Percentiles rank a stretch among this genome's conserved stretches.
Conservation (phyloP, 257 asterid genomes). For the Penstemon barbatus region DNA sequence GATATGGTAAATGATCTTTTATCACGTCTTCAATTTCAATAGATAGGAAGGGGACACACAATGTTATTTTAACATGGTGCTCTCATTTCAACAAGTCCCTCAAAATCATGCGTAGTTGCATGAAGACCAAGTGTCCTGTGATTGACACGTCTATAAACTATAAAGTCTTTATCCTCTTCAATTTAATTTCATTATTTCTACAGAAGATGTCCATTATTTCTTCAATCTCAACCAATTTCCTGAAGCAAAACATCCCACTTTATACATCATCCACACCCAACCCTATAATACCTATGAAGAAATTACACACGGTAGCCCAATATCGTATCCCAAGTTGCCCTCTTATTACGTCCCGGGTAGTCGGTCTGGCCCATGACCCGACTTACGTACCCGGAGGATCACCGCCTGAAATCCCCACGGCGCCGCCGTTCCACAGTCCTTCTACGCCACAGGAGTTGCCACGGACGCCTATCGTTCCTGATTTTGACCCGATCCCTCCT, state of each 20-base stretch:
- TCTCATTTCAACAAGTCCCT: too few relatives aligned
- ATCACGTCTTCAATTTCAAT: too few relatives aligned
- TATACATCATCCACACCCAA: conserved; percentile 19
- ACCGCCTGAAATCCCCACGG: conserved; percentile 49
- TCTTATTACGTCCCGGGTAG: conserved; percentile 20
- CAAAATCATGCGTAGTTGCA: too few relatives aligned
- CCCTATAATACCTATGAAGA: conserved; percentile 14
- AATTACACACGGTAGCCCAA: background rate
- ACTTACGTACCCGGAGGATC: conserved; percentile 35
- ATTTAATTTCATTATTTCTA: background rate
- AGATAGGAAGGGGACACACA: too few relatives aligned
- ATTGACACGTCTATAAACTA: too few relatives aligned
- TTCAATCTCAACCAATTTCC: conserved; percentile 33
- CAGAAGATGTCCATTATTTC: conserved; percentile 33
- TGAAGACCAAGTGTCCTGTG: too few relatives aligned
- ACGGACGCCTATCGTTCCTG: conserved; percentile 44
- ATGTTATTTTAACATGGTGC: too few relatives aligned
- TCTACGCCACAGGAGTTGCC: conserved; percentile 44
- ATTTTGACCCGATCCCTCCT: conserved; percentile 54
- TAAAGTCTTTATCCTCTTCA: too few relatives aligned
- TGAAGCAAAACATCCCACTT: conserved; percentile 34
- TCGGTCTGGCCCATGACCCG: conserved; percentile 33
- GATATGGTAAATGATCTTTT: too few relatives aligned
- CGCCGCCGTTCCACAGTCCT: conserved; percentile 38
- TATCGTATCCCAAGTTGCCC: background rate